Evolutionary conservation across 768 basidiomycete genomes (phyloP).

Genomic region (Hericium rajendrae): DNA sequence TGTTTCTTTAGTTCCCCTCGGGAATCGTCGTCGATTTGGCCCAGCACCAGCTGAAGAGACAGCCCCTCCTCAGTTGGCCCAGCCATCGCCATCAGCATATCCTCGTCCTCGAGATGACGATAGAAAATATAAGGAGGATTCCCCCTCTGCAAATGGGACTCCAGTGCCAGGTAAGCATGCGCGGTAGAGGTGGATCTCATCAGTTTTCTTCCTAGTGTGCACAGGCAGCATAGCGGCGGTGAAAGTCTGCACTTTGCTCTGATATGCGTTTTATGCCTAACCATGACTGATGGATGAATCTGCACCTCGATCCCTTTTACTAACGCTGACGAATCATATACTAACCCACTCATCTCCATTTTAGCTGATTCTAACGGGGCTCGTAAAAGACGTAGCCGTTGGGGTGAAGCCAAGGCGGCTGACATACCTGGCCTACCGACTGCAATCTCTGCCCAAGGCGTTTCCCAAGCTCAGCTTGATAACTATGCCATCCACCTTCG

Average conservation of each 20-base stretch:
- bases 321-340: conserved; percentile 39
- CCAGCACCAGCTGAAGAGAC: conserved; percentile 76
- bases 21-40: conserved; percentile 85
- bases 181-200: conserved; percentile 14
- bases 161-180: conserved; percentile 61
- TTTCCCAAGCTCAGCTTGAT: conserved; percentile 92
- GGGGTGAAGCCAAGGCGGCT: conserved; percentile 82
- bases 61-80: conserved; percentile 76
- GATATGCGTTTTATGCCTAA: conserved; percentile 6
- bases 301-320: conserved; percentile 21
- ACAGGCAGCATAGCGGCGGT: conserved; percentile 10
- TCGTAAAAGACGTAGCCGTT: conserved; percentile 92
- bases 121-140: conserved; percentile 47
- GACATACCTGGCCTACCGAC: conserved; percentile 91
- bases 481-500: conserved; percentile 95
- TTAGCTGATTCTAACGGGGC: conserved; percentile 79
- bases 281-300: conserved; percentile 1
- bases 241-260: conserved; percentile 3
- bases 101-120: conserved; percentile 55
- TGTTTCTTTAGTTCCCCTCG: conserved; percentile 55
- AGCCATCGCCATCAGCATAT: conserved; percentile 80
- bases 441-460: conserved; percentile 86
- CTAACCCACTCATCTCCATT: conserved; percentile 35
- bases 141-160: conserved; percentile 43
- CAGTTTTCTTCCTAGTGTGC: conserved; percentile 16